Conservation (phyloP, 345 rosid genomes). For the Raphanus raphanistrum region DNA sequence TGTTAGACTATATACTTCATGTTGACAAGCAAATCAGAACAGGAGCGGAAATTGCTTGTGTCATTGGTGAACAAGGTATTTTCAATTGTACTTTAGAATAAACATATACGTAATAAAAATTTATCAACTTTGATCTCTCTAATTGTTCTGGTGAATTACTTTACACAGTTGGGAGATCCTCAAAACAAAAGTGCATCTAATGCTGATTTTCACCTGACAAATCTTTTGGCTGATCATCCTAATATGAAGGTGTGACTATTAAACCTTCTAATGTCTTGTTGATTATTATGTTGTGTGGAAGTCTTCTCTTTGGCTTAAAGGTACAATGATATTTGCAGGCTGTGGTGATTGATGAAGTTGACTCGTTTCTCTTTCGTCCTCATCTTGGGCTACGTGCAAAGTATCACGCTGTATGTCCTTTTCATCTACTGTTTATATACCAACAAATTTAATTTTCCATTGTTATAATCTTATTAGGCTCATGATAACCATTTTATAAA, state of each 20-base stretch:
- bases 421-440: background rate
- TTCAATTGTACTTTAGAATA: background rate
- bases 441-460: background rate
- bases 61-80: conserved; percentile 84
- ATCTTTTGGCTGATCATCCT: conserved; percentile 91
- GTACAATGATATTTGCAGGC: conserved; percentile 49
- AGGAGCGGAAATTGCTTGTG: conserved; percentile 83
- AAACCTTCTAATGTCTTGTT: background rate
- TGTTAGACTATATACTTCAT: conserved; percentile 72
- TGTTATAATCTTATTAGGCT: background rate
- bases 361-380: conserved; percentile 87
- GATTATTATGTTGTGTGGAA: background rate
- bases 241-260: conserved; percentile 77
- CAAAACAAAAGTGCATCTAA: conserved; percentile 93
- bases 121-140: conserved; percentile 1
- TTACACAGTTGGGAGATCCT: conserved; percentile 90
- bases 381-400: conserved; percentile 80
- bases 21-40: conserved; percentile 89
- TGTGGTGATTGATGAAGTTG: conserved; percentile 92
- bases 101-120: background rate
- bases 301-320: conserved; percentile 19
- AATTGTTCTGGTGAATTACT: conserved; percentile 24
- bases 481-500: no score
- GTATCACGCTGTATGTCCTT: conserved; percentile 77
- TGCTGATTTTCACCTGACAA: conserved; percentile 87